Percentiles rank a stretch among this genome's conserved stretches.
Evolutionary conservation across 805 yeast genomes (phyloP).

Genomic region (Starmera pachycereana): DNA sequence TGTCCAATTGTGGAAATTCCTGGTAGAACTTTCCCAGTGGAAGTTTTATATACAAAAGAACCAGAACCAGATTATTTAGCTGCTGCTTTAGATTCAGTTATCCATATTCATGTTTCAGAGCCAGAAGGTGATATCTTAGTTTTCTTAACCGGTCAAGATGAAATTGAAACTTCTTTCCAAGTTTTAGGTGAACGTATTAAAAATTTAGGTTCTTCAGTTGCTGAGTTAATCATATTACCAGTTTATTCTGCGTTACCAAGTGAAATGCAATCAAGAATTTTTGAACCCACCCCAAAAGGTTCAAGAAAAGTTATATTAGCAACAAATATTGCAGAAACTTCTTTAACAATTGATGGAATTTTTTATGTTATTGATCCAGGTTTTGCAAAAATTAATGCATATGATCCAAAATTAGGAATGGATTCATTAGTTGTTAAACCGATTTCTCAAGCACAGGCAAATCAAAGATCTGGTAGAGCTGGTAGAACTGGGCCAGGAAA

Average conservation of each 20-base stretch:
- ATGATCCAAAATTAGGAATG: conserved; percentile 84
- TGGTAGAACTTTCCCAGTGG: conserved; percentile 89
- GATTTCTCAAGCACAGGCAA: conserved; percentile 91
- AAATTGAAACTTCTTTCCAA: conserved; percentile 85
- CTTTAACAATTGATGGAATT: conserved; percentile 91
- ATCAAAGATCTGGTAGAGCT: conserved; percentile 93
- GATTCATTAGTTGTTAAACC: conserved; percentile 78
- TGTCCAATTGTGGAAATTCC: conserved; percentile 84
- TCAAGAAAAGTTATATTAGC: conserved; percentile 87
- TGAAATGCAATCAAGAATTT: conserved; percentile 79
- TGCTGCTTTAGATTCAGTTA: conserved; percentile 73
- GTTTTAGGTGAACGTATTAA: conserved; percentile 55
- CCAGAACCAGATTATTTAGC: conserved; percentile 84
- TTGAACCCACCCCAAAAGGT: conserved; percentile 79
- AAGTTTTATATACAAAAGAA: conserved; percentile 63
- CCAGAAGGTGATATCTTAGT: conserved; percentile 73
- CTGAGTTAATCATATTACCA: conserved; percentile 69
- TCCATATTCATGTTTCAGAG: conserved; percentile 78
- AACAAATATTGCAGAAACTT: conserved; percentile 95
- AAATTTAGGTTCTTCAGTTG: conserved; percentile 49
- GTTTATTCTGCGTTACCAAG: conserved; percentile 89
- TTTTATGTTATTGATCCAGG: conserved; percentile 92
- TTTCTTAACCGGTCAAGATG: conserved; percentile 88
- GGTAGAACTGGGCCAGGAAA: conserved; percentile 97
- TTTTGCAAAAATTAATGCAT: conserved; percentile 81